Evolutionary conservation across 352 stramenopile genomes (phyloP).

Genomic region (Phytophthora litchii): DNA sequence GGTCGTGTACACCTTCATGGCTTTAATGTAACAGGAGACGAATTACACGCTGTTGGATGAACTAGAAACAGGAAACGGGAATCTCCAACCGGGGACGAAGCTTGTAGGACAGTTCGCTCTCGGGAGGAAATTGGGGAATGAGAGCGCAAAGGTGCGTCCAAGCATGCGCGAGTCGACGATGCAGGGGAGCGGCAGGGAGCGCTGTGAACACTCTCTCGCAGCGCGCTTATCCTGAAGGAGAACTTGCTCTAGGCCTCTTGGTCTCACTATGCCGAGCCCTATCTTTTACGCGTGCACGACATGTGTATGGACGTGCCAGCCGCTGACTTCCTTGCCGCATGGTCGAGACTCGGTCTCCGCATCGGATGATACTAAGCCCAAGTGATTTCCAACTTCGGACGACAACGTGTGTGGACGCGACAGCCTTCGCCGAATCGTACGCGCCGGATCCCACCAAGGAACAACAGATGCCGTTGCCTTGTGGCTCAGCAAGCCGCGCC

Average conservation of each 20-base stretch:
- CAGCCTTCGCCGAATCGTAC: slow-evolving; percentile 13
- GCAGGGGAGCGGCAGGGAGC: slow-evolving; percentile 27
- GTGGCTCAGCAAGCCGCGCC: slow-evolving; percentile 11
- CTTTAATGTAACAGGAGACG: slow-evolving; percentile 27
- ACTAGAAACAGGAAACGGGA: slow-evolving; percentile 23
- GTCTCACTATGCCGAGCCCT: slow-evolving; percentile 21
- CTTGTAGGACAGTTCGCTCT: slow-evolving; percentile 19
- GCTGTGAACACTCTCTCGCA: slow-evolving; percentile 8
- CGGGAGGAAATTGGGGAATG: slow-evolving; percentile 43
- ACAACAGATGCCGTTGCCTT: slow-evolving; percentile 22
- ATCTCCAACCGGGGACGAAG: slow-evolving; percentile 30
- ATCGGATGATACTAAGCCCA: slow-evolving; percentile 1
- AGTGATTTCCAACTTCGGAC: slow-evolving; percentile 5
- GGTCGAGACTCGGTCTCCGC: slow-evolving; percentile 11
- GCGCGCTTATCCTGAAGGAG: slow-evolving; percentile 28
- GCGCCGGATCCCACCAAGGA: slow-evolving; percentile 2
- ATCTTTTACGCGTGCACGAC: slow-evolving; percentile 24
- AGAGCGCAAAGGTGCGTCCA: slow-evolving; percentile 5
- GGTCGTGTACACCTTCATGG: slow-evolving; percentile 46
- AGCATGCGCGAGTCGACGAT: slow-evolving; percentile 22
- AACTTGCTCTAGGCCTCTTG: slow-evolving; percentile 8
- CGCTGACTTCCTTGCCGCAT: slow-evolving; percentile 10
- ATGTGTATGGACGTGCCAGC: slow-evolving; percentile 28
- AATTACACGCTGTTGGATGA: slow-evolving; percentile 25
- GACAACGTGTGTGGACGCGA: not conserved